Percentiles rank a stretch among this genome's conserved stretches.
These are phyloP conservation scores for Pseudogymnoascus sp. DNA, from an alignment of 2,329 filamentous ascomycete genomes.

Conservation along the genomic window DNA sequence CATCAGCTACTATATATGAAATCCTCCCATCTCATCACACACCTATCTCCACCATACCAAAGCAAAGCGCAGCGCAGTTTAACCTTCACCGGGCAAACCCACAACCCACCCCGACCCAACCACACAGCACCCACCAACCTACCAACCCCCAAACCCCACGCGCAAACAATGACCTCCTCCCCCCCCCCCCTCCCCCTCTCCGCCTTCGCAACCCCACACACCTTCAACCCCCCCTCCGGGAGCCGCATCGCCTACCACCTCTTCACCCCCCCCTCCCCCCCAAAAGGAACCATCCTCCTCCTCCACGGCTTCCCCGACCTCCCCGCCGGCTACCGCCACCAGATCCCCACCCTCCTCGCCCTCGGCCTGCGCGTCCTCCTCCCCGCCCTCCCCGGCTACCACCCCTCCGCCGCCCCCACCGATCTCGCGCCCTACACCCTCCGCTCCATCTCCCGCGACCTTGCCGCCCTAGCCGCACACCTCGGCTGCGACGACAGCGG, in stretches of 20 bases:
- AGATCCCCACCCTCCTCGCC: slow-evolving; percentile 68
- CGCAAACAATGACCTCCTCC: background rate
- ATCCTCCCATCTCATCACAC: background rate
- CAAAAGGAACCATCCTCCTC: slow-evolving; percentile 42
- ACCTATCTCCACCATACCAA: background rate
- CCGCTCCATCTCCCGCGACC: slow-evolving; percentile 66
- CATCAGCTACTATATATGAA: background rate
- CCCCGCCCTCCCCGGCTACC: slow-evolving; percentile 83
- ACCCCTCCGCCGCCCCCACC: slow-evolving; percentile 62
- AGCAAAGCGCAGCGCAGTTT: background rate
- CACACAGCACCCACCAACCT: background rate
- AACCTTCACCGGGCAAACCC: background rate
- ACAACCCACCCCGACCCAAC: background rate
- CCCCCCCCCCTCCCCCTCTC: background rate
- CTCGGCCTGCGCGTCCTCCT: slow-evolving; percentile 72
- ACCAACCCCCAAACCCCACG: background rate
- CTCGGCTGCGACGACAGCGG: slow-evolving; percentile 35
- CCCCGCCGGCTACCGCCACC: slow-evolving; percentile 78
- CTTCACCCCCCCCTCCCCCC: slow-evolving; percentile 39
- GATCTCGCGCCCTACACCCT: slow-evolving; percentile 56
- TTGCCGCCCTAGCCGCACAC: slow-evolving; percentile 60
- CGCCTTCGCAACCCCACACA: background rate
- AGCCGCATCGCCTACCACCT: slow-evolving; percentile 62
- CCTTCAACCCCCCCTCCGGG: slow-evolving; percentile 30
- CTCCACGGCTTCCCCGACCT: slow-evolving; percentile 70